phyloP scores from a whole-genome alignment of 164 flowering plant species.

The Vitis rotundifolia region DNA sequence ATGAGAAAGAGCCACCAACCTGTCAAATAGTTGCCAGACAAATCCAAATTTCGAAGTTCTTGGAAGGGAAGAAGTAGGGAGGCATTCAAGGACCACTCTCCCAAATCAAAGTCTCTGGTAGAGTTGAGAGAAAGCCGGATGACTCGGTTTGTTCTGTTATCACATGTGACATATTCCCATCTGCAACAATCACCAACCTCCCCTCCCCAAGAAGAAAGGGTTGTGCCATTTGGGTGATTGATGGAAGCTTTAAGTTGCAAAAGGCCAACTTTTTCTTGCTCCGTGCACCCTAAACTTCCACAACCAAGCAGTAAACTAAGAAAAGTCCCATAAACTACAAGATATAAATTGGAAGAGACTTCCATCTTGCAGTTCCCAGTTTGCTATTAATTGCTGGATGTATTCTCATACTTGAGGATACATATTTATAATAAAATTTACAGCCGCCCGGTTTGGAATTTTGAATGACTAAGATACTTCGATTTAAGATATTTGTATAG shows the following conservation, averaged over 20 bases:
- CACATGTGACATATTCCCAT: background rate
- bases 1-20: background rate
- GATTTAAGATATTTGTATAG: too few species aligned
- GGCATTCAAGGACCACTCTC: slow-evolving; percentile 6
- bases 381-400: too few species aligned
- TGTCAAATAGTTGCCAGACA: background rate
- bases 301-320: too few species aligned
- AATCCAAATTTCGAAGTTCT: background rate
- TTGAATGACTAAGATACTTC: too few species aligned
- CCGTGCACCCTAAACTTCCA: slow-evolving; percentile 4
- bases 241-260: slow-evolving; percentile 4
- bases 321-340: too few species aligned
- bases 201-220: background rate
- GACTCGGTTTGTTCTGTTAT: background rate
- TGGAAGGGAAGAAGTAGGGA: background rate
- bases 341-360: too few species aligned
- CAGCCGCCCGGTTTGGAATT: too few species aligned
- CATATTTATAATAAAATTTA: too few species aligned
- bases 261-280: slow-evolving; percentile 7
- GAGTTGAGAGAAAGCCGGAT: background rate
- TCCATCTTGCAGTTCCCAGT: too few species aligned
- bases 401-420: too few species aligned
- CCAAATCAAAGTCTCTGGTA: rapidly evolving
- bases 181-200: slow-evolving; percentile 7
- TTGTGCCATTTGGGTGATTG: slow-evolving; percentile 7